Base-by-base conservation (phyloP, 2,329 filamentous ascomycete species). In the Cladosporium sp. region DNA sequence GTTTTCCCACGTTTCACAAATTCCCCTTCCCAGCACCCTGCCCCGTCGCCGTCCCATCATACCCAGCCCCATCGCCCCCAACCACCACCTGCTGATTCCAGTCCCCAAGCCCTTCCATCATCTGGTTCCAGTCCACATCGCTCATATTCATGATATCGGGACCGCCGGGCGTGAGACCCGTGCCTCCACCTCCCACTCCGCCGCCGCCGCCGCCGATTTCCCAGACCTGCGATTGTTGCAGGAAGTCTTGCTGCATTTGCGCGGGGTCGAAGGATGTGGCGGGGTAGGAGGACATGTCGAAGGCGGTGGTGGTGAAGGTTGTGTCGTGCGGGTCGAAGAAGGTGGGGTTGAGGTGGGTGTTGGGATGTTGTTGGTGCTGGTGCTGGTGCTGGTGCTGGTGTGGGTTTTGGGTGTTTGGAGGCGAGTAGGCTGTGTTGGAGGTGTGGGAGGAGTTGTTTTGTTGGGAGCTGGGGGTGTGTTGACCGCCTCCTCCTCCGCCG, bases 51-150 rank as follows among this genome's bases (percentile, higher is more conserved):
- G 52, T 55, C 52, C 28, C 28, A n/a, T 53, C 50, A n/a, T 21
- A 53, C 28, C 50, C 50, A n/a, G 12, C 2, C 16, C 29, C 31
- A 21, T 18, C 52, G 3, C 8, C 31, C 14, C 29, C 49, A 31
- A 49, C 31, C 49, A 63, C 1, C 16, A 46, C 23, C 50, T 40
- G 23, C 35, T 55, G 35, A 33, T 57, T 55, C 61, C 61, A 63
- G 14, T 63, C 61, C 10, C 61, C 61, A 16, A 75, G 69, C 23
- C 63, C 68, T 23, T 74, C 70, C 62, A 76, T 61, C 67, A 76
- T 68, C 33, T 67, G 67, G 53, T 69, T 72, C 73, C 73, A 76
- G 26, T 75, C 74, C 44, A 67, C 71, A 61, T 76, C 74, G 8
- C 67, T 69, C 71, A 75, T 71, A 11, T 66, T 67, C 72, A 75